phyloP scores from a whole-genome alignment of 106 monocot species.

The Ottelia alismoides region DNA sequence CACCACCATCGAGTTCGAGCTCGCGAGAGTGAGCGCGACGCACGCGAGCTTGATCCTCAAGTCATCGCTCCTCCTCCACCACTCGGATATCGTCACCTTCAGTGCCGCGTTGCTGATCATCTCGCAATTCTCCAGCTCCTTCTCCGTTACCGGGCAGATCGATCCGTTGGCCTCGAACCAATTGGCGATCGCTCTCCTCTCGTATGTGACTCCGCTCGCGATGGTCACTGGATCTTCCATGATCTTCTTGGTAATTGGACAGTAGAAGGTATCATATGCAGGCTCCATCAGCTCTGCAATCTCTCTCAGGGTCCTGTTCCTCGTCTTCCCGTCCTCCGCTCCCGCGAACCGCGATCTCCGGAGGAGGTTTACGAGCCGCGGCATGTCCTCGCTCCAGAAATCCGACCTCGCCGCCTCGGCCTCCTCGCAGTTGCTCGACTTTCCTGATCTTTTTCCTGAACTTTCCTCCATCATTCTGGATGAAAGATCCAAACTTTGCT shows the following conservation, averaged over 20 bases:
- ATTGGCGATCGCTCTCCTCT: conserved; percentile 44
- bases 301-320: conserved; percentile 5
- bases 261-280: conserved; percentile 56
- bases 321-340: background rate
- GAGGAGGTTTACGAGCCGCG: conserved; percentile 40
- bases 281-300: conserved; percentile 32
- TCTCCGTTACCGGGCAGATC: conserved; percentile 36
- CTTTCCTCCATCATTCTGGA: no score
- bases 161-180: conserved; percentile 24
- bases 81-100: conserved; percentile 41
- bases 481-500: no score
- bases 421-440: no score
- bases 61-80: conserved; percentile 44
- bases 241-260: conserved; percentile 58
- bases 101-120: conserved; percentile 38
- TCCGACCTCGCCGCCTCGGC: no score
- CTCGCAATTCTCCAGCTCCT: conserved; percentile 19
- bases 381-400: no score
- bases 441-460: no score
- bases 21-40: conserved; percentile 10
- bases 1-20: conserved; percentile 26
- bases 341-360: conserved; percentile 21
- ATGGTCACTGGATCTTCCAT: conserved; percentile 66
- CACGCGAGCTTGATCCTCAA: conserved; percentile 34
- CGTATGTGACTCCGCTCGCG: conserved; percentile 49